Evolutionary conservation across 2,329 filamentous ascomycete genomes (phyloP).

Genomic region (Mycogone perniciosa): DNA sequence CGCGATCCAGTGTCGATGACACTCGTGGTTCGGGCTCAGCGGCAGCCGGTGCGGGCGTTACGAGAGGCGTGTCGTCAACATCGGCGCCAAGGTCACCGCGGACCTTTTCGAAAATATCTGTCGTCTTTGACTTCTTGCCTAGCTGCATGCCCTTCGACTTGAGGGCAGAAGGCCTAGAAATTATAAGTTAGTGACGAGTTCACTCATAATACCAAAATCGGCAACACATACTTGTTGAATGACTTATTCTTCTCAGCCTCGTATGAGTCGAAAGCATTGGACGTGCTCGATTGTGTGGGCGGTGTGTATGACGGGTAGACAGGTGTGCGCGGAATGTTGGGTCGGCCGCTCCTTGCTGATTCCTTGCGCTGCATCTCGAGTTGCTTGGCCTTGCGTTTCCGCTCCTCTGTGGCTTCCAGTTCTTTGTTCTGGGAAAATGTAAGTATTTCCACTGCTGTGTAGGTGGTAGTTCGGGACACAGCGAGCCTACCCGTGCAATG

Average conservation of each 20-base stretch:
- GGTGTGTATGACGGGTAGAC: conserved; percentile 86
- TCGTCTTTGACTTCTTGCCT: conserved; percentile 97
- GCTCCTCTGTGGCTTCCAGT: conserved; percentile 93
- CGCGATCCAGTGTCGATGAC: conserved; percentile 67
- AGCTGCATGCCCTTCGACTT: conserved; percentile 99
- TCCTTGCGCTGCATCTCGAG: conserved; percentile 98
- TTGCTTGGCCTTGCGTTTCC: conserved; percentile 97
- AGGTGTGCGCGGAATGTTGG: conserved; percentile 63
- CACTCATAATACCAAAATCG: background rate
- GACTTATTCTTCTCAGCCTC: conserved; percentile 96
- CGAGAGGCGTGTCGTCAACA: conserved; percentile 69
- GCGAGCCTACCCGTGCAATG: conserved; percentile 67
- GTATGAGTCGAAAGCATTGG: conserved; percentile 87
- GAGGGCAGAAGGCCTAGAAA: conserved; percentile 51
- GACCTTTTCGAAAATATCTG: conserved; percentile 94
- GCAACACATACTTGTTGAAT: conserved; percentile 60
- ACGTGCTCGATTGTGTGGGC: conserved; percentile 63
- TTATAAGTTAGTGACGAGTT: conserved; percentile 12
- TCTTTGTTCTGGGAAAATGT: conserved; percentile 75
- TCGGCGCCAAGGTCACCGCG: conserved; percentile 86
- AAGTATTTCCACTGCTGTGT: conserved; percentile 15
- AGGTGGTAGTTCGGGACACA: background rate
- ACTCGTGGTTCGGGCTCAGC: conserved; percentile 50
- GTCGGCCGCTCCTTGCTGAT: conserved; percentile 68
- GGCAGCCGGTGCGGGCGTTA: conserved; percentile 48